These are phyloP conservation scores for Lentinula sp. DNA, from an alignment of 768 basidiomycete genomes.

Conservation along the genomic window DNA sequence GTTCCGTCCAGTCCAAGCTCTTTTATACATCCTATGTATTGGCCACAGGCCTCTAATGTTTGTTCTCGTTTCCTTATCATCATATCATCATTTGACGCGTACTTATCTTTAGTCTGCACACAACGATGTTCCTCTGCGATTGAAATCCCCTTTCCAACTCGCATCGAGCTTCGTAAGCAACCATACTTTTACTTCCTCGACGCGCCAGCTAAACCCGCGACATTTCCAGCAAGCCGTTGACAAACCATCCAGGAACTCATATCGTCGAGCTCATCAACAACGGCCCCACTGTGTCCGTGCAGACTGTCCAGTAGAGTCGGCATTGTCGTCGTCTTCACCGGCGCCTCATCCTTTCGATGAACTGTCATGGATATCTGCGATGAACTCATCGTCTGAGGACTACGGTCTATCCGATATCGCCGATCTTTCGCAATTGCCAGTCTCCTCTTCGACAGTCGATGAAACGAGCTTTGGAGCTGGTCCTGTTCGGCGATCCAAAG, in stretches of 20 bases:
- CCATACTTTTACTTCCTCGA: neutral
- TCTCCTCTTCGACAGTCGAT: slow-evolving; percentile 15
- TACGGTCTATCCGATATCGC: slow-evolving; percentile 49
- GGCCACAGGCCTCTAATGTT: slow-evolving; percentile 18
- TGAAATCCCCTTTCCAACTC: slow-evolving; percentile 19
- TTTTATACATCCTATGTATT: slow-evolving; percentile 18
- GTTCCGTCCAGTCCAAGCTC: slow-evolving; percentile 22
- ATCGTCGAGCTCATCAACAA: slow-evolving; percentile 34
- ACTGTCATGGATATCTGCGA: slow-evolving; percentile 61
- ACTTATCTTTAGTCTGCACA: neutral
- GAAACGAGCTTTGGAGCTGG: slow-evolving; percentile 27
- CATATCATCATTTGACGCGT: neutral
- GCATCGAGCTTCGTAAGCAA: slow-evolving; percentile 9
- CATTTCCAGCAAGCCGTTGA: slow-evolving; percentile 14
- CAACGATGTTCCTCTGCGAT: slow-evolving; percentile 8
- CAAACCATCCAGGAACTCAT: slow-evolving; percentile 16
- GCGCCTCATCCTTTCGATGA: slow-evolving; percentile 42
- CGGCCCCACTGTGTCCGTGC: slow-evolving; percentile 34
- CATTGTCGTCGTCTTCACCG: slow-evolving; percentile 10
- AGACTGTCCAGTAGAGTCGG: slow-evolving; percentile 33
- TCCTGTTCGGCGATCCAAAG: slow-evolving; percentile 56
- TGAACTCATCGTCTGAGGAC: slow-evolving; percentile 40
- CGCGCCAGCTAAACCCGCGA: neutral
- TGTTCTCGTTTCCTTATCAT: slow-evolving; percentile 6
- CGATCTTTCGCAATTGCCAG: slow-evolving; percentile 58